phyloP scores from a whole-genome alignment of 192 early-diverging fungal species.

The Kickxella alabastrina region DNA sequence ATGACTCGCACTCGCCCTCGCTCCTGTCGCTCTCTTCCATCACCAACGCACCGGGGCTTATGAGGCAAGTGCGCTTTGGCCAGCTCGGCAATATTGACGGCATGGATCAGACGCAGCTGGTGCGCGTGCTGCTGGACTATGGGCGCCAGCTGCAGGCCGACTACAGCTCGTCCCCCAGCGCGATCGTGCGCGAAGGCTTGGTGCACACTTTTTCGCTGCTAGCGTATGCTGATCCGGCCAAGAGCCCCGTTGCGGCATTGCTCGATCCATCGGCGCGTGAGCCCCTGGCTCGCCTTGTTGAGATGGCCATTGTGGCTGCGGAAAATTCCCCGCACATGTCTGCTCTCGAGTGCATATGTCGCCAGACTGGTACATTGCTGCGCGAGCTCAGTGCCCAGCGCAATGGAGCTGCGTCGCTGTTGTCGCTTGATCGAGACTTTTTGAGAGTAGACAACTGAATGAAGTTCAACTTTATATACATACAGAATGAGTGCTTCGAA shows the following conservation, averaged over 20 bases:
- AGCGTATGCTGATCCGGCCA: slow-evolving; percentile 61
- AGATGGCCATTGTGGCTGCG: slow-evolving; percentile 63
- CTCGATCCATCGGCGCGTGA: slow-evolving; percentile 55
- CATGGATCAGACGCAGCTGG: slow-evolving; percentile 32
- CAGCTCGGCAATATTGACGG: slow-evolving; percentile 23
- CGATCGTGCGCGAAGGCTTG: slow-evolving; percentile 45
- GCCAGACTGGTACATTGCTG: slow-evolving; percentile 36
- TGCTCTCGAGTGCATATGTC: slow-evolving; percentile 53
- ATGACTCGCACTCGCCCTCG: slow-evolving; percentile 33
- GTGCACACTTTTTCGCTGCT: slow-evolving; percentile 68
- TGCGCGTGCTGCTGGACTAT: slow-evolving; percentile 47
- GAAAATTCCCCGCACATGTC: slow-evolving; percentile 57
- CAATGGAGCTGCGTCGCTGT: slow-evolving; percentile 42
- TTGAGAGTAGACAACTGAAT: not conserved
- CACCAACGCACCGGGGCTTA: slow-evolving; percentile 30
- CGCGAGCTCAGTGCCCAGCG: slow-evolving; percentile 34
- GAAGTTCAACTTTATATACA: too few relatives aligned
- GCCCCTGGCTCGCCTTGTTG: slow-evolving; percentile 61
- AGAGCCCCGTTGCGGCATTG: slow-evolving; percentile 52
- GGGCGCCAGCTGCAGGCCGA: slow-evolving; percentile 58
- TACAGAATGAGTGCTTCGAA: too few relatives aligned
- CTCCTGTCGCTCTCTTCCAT: slow-evolving; percentile 30
- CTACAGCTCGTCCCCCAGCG: slow-evolving; percentile 47
- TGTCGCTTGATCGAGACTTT: slow-evolving; percentile 46
- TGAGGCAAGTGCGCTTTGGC: slow-evolving; percentile 13